A percentile compares a stretch with the other conserved stretches of the same genome.
phyloP scores from a whole-genome alignment of 495 filamentous ascomycete species.

The Letharia columbiana region DNA sequence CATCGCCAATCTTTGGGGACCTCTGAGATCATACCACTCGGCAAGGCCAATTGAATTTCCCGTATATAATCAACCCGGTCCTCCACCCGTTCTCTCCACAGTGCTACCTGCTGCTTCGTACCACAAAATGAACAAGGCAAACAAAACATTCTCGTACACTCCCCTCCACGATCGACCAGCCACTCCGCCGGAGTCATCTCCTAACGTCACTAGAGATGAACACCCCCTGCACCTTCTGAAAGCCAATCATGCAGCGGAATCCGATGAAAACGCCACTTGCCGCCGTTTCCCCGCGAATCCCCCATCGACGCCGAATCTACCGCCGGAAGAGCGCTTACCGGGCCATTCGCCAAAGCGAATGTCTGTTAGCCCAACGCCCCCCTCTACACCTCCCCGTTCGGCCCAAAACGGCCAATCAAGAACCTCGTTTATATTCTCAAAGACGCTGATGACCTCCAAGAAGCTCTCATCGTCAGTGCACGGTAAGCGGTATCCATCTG shows the following conservation, averaged over 20 bases:
- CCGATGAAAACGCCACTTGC: conserved; percentile 5
- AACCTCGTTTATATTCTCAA: conserved; percentile 18
- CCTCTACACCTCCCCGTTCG: conserved; percentile 4
- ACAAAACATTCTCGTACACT: neutral
- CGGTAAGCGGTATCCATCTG: conserved; percentile 10
- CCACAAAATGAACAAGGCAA: conserved; percentile 6
- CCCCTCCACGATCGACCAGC: conserved; percentile 1
- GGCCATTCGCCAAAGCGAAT: conserved; percentile 2
- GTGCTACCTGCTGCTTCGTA: conserved; percentile 1
- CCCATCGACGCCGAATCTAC: conserved; percentile 7
- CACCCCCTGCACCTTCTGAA: neutral
- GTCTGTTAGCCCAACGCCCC: conserved; percentile 9
- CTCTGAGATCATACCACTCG: neutral
- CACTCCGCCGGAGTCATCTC: conserved; percentile 1
- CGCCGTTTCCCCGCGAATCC: conserved; percentile 8
- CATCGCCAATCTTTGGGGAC: neutral
- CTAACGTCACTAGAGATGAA: conserved; percentile 3
- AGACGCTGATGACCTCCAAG: conserved; percentile 18
- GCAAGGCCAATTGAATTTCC: conserved; percentile 4
- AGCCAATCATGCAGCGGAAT: neutral
- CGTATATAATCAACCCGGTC: conserved; percentile 2
- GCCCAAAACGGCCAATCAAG: neutral
- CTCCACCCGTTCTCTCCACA: neutral
- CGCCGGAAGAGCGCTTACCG: conserved; percentile 9
- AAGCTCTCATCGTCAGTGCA: conserved; percentile 21